Percentiles rank a stretch among this genome's conserved stretches.
These are phyloP conservation scores for Tetracladium marchalianum DNA, from an alignment of 495 filamentous ascomycete genomes.

Conservation along the genomic window DNA sequence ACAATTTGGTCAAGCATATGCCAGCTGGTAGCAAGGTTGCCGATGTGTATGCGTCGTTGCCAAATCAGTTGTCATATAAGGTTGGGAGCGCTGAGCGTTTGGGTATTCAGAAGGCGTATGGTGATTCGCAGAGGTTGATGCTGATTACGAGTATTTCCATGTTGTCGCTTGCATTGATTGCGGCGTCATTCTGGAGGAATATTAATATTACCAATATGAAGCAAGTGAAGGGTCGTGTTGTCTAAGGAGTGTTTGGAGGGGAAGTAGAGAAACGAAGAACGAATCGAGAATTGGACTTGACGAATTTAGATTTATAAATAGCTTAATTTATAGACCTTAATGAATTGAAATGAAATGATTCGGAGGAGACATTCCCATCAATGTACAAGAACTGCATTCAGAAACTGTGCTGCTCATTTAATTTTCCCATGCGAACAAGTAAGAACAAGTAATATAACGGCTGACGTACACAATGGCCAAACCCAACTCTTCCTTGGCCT, in stretches of 20 bases:
- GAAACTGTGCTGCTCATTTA: no score
- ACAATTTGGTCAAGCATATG: constrained; percentile 39
- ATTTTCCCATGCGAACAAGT: no score
- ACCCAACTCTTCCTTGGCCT: no score
- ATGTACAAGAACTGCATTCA: no score
- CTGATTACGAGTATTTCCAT: constrained; percentile 36
- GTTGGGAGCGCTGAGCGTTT: constrained; percentile 42
- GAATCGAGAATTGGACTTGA: no score
- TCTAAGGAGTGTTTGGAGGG: neutral
- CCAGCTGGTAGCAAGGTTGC: constrained; percentile 41
- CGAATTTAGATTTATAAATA: no score
- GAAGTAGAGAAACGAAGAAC: no score
- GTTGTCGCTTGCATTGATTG: constrained; percentile 34
- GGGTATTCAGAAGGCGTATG: constrained; percentile 52
- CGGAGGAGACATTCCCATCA: no score
- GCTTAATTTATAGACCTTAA: no score
- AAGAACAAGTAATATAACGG: no score
- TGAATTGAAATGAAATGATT: no score
- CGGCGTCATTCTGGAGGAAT: constrained; percentile 39
- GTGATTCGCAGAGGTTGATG: constrained; percentile 34
- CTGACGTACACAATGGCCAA: no score
- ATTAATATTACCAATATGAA: constrained; percentile 26
- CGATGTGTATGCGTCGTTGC: constrained; percentile 49
- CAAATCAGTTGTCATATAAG: constrained; percentile 42
- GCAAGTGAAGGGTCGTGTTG: neutral